Base-by-base conservation (phyloP, 2,329 filamentous ascomycete species). In the Fusarium sp. region DNA sequence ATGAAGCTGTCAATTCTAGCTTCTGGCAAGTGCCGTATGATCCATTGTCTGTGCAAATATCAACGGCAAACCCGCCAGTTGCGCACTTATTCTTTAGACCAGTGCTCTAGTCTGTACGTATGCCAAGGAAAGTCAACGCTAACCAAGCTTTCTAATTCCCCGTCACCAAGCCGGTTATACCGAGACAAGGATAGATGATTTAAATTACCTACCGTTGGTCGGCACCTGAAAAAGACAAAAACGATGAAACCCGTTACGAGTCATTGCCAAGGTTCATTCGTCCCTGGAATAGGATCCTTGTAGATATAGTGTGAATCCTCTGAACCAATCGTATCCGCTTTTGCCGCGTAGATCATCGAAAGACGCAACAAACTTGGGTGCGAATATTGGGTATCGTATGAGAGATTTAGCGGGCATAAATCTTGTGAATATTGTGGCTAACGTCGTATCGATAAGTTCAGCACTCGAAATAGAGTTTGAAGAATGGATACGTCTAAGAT, bases 1-100 rank as follows among this genome's bases (percentile, higher is more conserved):
- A 30, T 30, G 12, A 30, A 30, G 28, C 28, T 18, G 25, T 51
- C 19, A 34, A 28, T 7, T 39, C 6, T 16, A 41, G 13, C 19
- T 12, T 37, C 7, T 9, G 30, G 13, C 12, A 19, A 10, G 19
- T 11, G 44, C 30, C 44, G 21, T 56, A n/a, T 19, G n/a, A 30
- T 43, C 25, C 18, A 60, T 43, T 28, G 55, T 51, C 52, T 49
- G 43, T 49, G 49, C 42, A 34, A 61, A 54, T 31, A n/a, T 37
- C 19, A 41, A 42, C 51, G 43, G 45, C 4, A 3, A 50, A 42
- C 31, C 39, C 31, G 31, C 23, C 13, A 16, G 21, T 25, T 25
- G 19, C 16, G 41, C 19, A 43, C 41, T 43, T 37, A 37, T 37
- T 12, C 34, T 0, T 37, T 37, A 37, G 34, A 11, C 6, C 34